Base-by-base conservation (phyloP, 1,284 basidiomycete species). In the Crucibulum parvulum region DNA sequence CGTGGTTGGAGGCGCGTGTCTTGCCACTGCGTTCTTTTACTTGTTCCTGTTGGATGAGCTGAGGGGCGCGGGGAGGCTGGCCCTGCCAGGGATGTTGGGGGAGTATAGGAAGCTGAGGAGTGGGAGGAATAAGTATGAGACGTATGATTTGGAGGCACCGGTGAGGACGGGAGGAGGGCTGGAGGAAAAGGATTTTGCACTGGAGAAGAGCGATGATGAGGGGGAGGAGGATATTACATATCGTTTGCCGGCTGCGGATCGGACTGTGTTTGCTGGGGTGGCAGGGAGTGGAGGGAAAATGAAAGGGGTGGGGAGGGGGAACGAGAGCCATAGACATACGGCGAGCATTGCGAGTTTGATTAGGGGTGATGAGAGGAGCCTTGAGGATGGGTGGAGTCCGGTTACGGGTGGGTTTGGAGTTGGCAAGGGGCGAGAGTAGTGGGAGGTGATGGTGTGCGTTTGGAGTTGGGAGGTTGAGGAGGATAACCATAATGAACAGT, bases 1-100 rank as follows among this genome's bases (percentile, higher is more conserved):
- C 72, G 91, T 99, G 67, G 94, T 96, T 39, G 94, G 91, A 3
- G 97, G 97, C 7, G 94, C 94, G 0, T 98, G 96, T 73, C 85
- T 99, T 59, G 91, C 95, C 18, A 91, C 92, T 13, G 84, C 87
- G 11, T 90, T 87, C 71, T 99, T 99, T 83, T 98, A 97, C 79
- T 75, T 93, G 66, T 91, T 91, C 78, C 87, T 97, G 68, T 94
- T 94, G 0, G 87, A 93, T 63, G 88, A 92, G 61, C 84, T 95
- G 64, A 87, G 87, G 65, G 87, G 88, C 55, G 69, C 84, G 13
- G 82, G 82, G 24, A 86, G 87, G 1, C 83, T 85, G 9, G 76
- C 82, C 0, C 77, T 79, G 1, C 82, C 85, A 0, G 76, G 72
- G 24, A 78, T 77, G 13, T 70, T 78, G 7, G 62, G 48, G 10